Conservation (phyloP, 2,329 filamentous ascomycete species). For the Orbilia oligospora region DNA sequence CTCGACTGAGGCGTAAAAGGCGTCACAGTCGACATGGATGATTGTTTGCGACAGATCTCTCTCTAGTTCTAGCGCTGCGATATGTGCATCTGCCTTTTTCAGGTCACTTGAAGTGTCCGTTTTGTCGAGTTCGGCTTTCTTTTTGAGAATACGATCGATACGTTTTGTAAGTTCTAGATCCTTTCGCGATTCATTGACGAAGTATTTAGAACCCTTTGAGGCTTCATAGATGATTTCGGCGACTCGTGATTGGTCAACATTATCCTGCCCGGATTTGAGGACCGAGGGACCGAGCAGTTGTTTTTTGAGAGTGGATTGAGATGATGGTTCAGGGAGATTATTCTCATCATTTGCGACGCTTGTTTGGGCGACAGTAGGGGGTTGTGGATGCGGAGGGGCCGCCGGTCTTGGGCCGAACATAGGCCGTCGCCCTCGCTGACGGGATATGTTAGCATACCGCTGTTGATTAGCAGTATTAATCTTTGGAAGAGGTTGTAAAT, state of each 20-base stretch:
- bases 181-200: slow-evolving; percentile 87
- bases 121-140: slow-evolving; percentile 81
- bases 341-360: slow-evolving; percentile 11
- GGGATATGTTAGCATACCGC: slow-evolving; percentile 26
- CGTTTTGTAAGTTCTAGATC: slow-evolving; percentile 87
- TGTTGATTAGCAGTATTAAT: not conserved
- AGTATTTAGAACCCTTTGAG: slow-evolving; percentile 96
- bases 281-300: slow-evolving; percentile 86
- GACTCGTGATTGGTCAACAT: slow-evolving; percentile 87
- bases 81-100: slow-evolving; percentile 80
- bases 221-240: slow-evolving; percentile 97
- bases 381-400: slow-evolving; percentile 14
- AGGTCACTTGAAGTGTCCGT: slow-evolving; percentile 81
- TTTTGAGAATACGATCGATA: slow-evolving; percentile 82
- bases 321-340: slow-evolving; percentile 33
- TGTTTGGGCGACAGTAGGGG: slow-evolving; percentile 13
- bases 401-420: slow-evolving; percentile 36
- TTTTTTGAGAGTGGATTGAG: slow-evolving; percentile 55
- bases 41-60: slow-evolving; percentile 87
- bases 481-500: slow-evolving; percentile 2
- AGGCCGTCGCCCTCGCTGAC: slow-evolving; percentile 42
- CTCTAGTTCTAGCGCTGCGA: slow-evolving; percentile 72
- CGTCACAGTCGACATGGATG: slow-evolving; percentile 96
- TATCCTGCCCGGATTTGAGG: slow-evolving; percentile 92
- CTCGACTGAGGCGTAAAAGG: slow-evolving; percentile 96